Conservation (phyloP, 108 stramenopile genomes). For the Parietichytrium sp. region DNA sequence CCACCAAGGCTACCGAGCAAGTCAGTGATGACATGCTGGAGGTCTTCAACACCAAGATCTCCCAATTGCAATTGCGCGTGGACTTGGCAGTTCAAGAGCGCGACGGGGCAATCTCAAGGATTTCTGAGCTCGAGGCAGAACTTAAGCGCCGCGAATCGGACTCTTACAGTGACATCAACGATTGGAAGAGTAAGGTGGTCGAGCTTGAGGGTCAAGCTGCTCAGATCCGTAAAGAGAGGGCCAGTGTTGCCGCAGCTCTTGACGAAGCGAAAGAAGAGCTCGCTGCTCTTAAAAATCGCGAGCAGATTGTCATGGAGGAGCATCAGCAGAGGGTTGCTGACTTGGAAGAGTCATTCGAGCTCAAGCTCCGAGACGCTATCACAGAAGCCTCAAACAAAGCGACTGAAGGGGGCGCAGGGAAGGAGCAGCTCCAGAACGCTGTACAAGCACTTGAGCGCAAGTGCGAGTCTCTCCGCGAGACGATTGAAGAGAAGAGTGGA, state of each 20-base stretch:
- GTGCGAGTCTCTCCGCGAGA: neutral
- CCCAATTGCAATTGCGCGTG: neutral
- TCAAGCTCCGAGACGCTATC: neutral
- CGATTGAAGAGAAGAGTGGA: neutral
- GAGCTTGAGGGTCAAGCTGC: neutral
- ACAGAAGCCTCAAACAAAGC: neutral
- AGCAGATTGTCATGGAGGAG: neutral
- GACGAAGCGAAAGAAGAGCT: neutral
- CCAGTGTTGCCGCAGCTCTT: neutral
- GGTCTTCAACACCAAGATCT: no score
- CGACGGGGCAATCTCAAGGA: neutral
- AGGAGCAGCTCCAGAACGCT: neutral
- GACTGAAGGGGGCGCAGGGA: neutral
- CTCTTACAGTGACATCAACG: neutral
- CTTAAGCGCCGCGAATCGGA: neutral
- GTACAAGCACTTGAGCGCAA: neutral
- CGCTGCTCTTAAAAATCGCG: neutral
- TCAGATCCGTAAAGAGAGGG: neutral
- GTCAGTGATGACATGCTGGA: no score
- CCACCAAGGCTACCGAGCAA: no score
- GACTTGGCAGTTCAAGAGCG: conserved; percentile 13
- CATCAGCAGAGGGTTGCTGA: neutral
- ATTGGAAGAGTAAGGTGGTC: neutral
- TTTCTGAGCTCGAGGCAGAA: neutral
- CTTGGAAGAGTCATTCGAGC: neutral